Evolutionary conservation across 2,329 filamentous ascomycete species (phyloP), one percentile per base, ranked within the genome.

Genomic region (Davidsoniella virescens): DNA sequence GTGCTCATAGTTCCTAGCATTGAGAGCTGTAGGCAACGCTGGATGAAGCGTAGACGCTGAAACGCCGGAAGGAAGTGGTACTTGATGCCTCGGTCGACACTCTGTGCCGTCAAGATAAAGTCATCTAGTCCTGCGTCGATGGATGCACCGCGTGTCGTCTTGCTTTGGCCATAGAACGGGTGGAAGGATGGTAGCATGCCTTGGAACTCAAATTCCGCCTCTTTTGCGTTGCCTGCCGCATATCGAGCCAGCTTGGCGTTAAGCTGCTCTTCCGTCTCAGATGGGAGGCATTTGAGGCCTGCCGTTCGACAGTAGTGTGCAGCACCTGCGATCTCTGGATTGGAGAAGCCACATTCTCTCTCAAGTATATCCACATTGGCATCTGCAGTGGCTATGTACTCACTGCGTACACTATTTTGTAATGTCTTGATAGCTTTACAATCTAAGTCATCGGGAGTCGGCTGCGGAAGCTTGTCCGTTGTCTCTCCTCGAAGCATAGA

Each of bases 191-290:
- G 53, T 2, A 59, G 38, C 26, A 50, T 33, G 36, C 53, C 45
- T 33, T 55, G 56, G 29, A 59, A 58, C 29, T 57, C 54, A 46
- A 55, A 59, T 38, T 54, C 53, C 10, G 53, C 52, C 25, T 56
- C 55, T 3, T 44, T 42, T 1, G 48, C 38, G 7, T 40, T 38
- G 5, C 38, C 47, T 2, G 12, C 23, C 2, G 50, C 36, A 43
- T 53, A 52, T 4, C 36, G 44, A 6, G 20, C 5, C 12, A 55
- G 45, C 26, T 48, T 51, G 2, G 20, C 33, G 2, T 26, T n/a
- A 12, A 54, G 41, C 1, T 38, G 23, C 3, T 36, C 25, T 1
- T 17, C 20, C 14, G 45, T 44, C 7, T 54, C 50, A 10, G 5
- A n/a, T 23, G 37, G 46, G 5, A 29, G 26, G 14, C 45, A 49